A percentile compares a stretch with the other conserved stretches of the same genome.
phyloP scores from a whole-genome alignment of 163 green algal genomes.

The Scenedesmus sp. region DNA sequence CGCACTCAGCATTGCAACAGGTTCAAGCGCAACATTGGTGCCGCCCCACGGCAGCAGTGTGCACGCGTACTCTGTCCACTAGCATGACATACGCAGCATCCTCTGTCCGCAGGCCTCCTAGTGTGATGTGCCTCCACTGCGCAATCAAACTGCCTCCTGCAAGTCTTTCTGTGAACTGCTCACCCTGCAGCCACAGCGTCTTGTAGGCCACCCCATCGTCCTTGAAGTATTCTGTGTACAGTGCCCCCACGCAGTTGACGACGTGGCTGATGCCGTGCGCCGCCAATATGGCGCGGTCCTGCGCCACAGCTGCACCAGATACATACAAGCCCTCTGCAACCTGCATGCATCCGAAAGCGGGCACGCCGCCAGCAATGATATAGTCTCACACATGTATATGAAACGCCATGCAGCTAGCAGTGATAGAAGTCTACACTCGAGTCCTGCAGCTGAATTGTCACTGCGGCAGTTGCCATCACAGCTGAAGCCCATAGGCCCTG shows the following conservation, averaged over 20 bases:
- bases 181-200: constrained; percentile 93
- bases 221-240: constrained; percentile 91
- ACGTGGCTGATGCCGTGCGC: constrained; percentile 94
- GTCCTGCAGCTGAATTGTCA: neutral
- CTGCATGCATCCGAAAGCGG: neutral
- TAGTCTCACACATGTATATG: neutral
- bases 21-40: neutral
- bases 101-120: neutral
- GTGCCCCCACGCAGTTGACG: constrained; percentile 96
- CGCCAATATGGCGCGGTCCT: constrained; percentile 77
- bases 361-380: neutral
- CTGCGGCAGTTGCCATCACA: neutral
- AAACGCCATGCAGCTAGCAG: neutral
- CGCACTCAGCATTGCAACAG: neutral
- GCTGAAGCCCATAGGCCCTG: neutral
- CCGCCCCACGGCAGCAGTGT: neutral
- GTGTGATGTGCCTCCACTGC: neutral
- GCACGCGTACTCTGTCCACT: neutral
- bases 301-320: constrained; percentile 87
- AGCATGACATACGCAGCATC: neutral
- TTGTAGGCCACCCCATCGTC: constrained; percentile 87
- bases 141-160: neutral
- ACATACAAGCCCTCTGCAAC: constrained; percentile 88
- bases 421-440: neutral
- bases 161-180: neutral